Evolutionary conservation across 768 basidiomycete species (phyloP), one percentile per base, ranked within the genome.

Genomic region (Boletus subparvulus): DNA sequence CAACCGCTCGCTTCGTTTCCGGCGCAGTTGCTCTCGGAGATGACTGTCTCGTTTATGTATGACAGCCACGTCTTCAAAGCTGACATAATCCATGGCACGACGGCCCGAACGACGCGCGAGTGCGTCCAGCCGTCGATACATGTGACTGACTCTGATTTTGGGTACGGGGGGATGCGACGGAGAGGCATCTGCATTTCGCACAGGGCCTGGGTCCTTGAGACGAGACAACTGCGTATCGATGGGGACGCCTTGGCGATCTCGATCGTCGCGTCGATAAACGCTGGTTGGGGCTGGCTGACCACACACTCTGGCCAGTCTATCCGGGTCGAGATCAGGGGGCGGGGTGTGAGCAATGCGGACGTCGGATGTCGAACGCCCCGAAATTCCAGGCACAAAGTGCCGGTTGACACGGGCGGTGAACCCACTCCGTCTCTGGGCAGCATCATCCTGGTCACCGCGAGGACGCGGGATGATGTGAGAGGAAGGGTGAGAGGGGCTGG

Each of bases 261-360:
- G 55, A 50, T 58, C 58, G 13, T 63, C 41, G 1, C 36, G 46
- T 14, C 35, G 56, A 58, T 69, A 52, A 45, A 53, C 14, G 19
- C 47, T 10, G 9, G 28, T n/a, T 10, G 44, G 40, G n/a, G 57
- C 19, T 1, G 61, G 43, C 28, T 69, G 65, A 13, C 69, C 67
- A 17, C 69, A 71, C 8, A 71, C 71, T 46, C 69, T 61, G 8
- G 65, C 71, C 14, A 71, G 45, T 54, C 69, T 61, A 37, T 71
- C 69, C 4, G 59, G 56, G 39, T 70, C 69, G 50, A 71, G 61
- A 48, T 73, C 69, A 52, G 62, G 62, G 28, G 64, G 62, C 10
- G 68, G 61, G 24, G 65, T 61, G 19, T 59, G 54, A 11, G 44
- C 41, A 45, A 64, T 36, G 48, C 66, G 66, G 44, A 60, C 51